Evolutionary conservation across 2,329 filamentous ascomycete species (phyloP), one percentile per base, ranked within the genome.

Genomic region (Aureobasidium sp.): DNA sequence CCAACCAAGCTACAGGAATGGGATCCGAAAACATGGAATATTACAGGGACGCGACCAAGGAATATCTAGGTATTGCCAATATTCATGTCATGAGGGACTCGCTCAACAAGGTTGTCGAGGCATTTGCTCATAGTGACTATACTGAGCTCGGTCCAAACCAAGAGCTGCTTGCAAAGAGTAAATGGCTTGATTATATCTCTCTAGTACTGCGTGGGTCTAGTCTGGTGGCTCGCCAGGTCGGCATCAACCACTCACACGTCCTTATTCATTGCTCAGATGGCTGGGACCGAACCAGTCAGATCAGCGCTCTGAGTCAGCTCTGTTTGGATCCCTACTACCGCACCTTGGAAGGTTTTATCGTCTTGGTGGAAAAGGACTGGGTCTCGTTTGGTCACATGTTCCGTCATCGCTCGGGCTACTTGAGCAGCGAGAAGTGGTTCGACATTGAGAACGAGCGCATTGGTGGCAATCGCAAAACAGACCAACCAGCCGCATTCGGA

Each of bases 311-410:
- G 54, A 85, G 90, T 53, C 90, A 98, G 70, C 78, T 98, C 34
- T 91, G 95, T 74, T 79, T 98, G 7, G 93, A 98, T 64, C 93
- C 93, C 0, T 96, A 95, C 69, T 98, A 90, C 68, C 83, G 93
- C 48, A 97, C 93, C 0, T 74, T 98, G 45, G 86, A 96, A 61
- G 93, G 93, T 1, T 98, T 97, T 68, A 90, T 97, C 61, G 84
- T 95, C 2, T 74, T 98, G 6, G 79, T 98, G 2, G 93, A 98
- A 69, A 98, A 98, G 68, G 93, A 98, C 65, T 98, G 93, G 88
- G 72, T 98, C 11, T 93, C 91, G 0, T 98, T 96, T 71, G 93
- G 93, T 1, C 91, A 98, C 70, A 96, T 95, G 85, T 98, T 98
- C 70, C 83, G 90, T 52, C 83, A 95, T 62, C 84, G 93, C n/a